Evolutionary conservation across 2,329 filamentous ascomycete species (phyloP).

Genomic region (Botrytis elliptica): DNA sequence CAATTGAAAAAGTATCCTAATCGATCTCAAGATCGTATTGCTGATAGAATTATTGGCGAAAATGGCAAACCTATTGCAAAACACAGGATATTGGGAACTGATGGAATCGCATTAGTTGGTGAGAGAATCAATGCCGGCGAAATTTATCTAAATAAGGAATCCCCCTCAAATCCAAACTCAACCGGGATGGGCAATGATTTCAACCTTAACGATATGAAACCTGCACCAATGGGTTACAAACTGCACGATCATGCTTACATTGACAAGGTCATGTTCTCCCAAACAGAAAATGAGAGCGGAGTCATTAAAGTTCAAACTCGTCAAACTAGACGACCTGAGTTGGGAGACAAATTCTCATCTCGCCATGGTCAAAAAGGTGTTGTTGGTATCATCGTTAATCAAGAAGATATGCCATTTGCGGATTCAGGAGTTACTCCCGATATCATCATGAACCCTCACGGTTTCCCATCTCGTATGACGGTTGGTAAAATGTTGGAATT

Average conservation of each 20-base stretch:
- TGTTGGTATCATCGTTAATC: constrained; percentile 92
- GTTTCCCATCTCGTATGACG: constrained; percentile 99
- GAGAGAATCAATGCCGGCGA: constrained; percentile 75
- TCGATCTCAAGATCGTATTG: constrained; percentile 66
- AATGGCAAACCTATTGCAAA: constrained; percentile 65
- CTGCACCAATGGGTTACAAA: constrained; percentile 74
- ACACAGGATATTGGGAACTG: constrained; percentile 72
- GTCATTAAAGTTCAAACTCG: constrained; percentile 93
- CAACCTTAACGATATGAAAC: constrained; percentile 59
- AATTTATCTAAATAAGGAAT: constrained; percentile 86
- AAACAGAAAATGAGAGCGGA: constrained; percentile 80
- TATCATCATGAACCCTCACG: constrained; percentile 99
- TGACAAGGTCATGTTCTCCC: constrained; percentile 93
- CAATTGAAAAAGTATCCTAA: constrained; percentile 89
- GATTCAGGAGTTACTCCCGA: constrained; percentile 90
- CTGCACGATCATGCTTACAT: constrained; percentile 84
- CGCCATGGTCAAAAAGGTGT: constrained; percentile 98
- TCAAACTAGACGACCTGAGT: constrained; percentile 91
- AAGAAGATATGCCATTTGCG: constrained; percentile 95
- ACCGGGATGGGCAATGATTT: constrained; percentile 69
- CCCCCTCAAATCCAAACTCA: constrained; percentile 73
- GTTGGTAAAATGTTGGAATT: constrained; percentile 97
- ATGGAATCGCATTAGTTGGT: constrained; percentile 86
- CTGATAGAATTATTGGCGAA: constrained; percentile 52
- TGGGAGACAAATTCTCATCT: constrained; percentile 98